A percentile compares a stretch with the other conserved stretches of the same genome.
phyloP scores from a whole-genome alignment of 1,139 yeast genomes.

The Hansenula sp. region DNA sequence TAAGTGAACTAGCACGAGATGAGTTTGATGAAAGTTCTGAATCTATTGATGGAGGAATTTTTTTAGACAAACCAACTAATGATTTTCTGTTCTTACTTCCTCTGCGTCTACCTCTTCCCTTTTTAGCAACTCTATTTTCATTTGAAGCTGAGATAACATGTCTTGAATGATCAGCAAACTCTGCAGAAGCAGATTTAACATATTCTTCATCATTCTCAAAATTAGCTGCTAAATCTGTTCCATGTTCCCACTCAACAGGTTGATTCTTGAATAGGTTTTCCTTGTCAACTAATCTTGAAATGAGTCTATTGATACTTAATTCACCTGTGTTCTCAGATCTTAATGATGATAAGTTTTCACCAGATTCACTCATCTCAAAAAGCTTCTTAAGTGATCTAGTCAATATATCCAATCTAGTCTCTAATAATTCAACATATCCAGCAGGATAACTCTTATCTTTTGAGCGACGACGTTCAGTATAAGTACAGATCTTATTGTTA shows the following conservation, averaged over 20 bases:
- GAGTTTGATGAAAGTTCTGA: not conserved
- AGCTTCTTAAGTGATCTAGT: slow-evolving; percentile 45
- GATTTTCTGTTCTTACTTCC: not conserved
- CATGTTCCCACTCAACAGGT: slow-evolving; percentile 15
- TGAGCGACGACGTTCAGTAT: slow-evolving; percentile 51
- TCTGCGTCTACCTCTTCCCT: not conserved
- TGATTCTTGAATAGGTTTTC: slow-evolving; percentile 21
- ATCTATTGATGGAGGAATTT: too few relatives aligned
- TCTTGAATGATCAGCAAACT: slow-evolving; percentile 2
- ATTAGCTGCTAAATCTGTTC: slow-evolving; percentile 8
- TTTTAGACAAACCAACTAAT: too few relatives aligned
- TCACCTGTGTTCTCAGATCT: slow-evolving; percentile 6
- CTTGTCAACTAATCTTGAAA: slow-evolving; percentile 37
- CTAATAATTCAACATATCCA: slow-evolving; percentile 66
- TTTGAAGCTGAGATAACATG: not conserved
- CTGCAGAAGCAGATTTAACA: not conserved
- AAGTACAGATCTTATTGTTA: slow-evolving; percentile 68
- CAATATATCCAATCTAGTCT: slow-evolving; percentile 54
- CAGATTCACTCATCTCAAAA: slow-evolving; percentile 29
- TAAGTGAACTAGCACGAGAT: not conserved
- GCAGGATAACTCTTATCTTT: slow-evolving; percentile 57
- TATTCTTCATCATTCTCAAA: not conserved
- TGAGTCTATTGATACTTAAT: slow-evolving; percentile 39
- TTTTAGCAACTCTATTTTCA: not conserved
- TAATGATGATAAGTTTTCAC: slow-evolving; percentile 18